Evolutionary conservation across 2,329 filamentous ascomycete genomes (phyloP).

Genomic region (Xylariales sp.): DNA sequence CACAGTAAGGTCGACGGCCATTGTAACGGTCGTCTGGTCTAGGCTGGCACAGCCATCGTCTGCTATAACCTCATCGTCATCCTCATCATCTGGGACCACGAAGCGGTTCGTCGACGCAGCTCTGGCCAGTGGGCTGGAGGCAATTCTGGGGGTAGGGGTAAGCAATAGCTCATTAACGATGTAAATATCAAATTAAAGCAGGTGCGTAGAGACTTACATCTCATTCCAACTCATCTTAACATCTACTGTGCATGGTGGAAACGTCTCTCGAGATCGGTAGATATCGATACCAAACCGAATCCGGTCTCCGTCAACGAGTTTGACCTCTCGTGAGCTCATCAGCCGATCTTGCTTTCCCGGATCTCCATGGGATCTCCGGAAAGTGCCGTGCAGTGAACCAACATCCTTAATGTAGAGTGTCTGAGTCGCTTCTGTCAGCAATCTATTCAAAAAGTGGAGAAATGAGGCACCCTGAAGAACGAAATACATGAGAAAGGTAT

Average conservation of each 20-base stretch:
- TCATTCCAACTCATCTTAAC: constrained; percentile 19
- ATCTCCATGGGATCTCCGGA: constrained; percentile 27
- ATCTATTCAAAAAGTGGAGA: constrained; percentile 25
- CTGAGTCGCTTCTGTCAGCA: constrained; percentile 43
- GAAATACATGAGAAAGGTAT: constrained; percentile 1
- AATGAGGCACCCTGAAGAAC: too few relatives aligned
- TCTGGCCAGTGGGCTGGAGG: not conserved
- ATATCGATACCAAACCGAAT: constrained; percentile 37
- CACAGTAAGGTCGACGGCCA: not conserved
- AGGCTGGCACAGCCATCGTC: not conserved
- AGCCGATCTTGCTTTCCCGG: constrained; percentile 18
- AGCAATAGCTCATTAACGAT: not conserved
- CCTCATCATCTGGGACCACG: constrained; percentile 3
- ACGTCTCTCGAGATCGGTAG: constrained; percentile 27
- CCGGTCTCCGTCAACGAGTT: constrained; percentile 28
- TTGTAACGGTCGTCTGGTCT: not conserved
- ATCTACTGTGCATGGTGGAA: constrained; percentile 32
- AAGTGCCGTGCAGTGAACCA: constrained; percentile 51
- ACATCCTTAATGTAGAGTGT: constrained; percentile 39
- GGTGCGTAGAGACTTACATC: not conserved
- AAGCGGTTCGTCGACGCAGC: constrained; percentile 4
- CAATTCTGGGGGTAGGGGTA: not conserved
- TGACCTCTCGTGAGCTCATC: constrained; percentile 5
- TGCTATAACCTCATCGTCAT: constrained; percentile 3
- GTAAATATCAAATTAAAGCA: not conserved